These are phyloP conservation scores for Penicillium oxalicum DNA, from an alignment of 2,329 filamentous ascomycete genomes.

Conservation along the genomic window DNA sequence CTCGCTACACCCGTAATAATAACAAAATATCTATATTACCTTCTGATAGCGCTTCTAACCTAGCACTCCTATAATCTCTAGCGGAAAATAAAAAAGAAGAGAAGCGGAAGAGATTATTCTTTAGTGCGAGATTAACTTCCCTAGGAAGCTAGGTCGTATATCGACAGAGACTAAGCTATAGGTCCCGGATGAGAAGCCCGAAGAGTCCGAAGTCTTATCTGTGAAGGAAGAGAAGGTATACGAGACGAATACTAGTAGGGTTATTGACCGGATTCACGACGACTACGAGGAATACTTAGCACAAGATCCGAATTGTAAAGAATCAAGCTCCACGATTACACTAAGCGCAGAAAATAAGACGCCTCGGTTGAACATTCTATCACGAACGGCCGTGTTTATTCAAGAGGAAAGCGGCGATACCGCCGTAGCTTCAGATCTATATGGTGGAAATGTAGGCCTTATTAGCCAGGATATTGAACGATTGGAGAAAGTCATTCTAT, in stretches of 20 bases:
- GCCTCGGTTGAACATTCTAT: constrained; percentile 39
- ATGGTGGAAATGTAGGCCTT: constrained; percentile 77
- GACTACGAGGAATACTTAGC: constrained; percentile 43
- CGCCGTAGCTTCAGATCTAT: constrained; percentile 72
- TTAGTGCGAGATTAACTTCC: constrained; percentile 74
- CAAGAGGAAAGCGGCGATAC: constrained; percentile 60
- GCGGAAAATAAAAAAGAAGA: constrained; percentile 56
- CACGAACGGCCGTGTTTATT: constrained; percentile 55
- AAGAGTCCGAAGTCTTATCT: constrained; percentile 50
- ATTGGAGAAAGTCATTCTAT: constrained; percentile 78
- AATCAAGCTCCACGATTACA: constrained; percentile 35
- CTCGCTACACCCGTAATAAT: constrained; percentile 42
- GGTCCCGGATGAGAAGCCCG: constrained; percentile 65
- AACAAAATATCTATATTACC: constrained; percentile 48
- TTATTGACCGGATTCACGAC: constrained; percentile 41
- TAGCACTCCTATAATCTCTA: constrained; percentile 47
- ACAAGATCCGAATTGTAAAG: constrained; percentile 30
- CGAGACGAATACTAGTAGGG: constrained; percentile 43
- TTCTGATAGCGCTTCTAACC: constrained; percentile 36
- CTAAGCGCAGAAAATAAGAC: constrained; percentile 43
- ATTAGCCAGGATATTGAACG: constrained; percentile 71
- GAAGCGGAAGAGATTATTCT: constrained; percentile 58
- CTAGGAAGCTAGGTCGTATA: constrained; percentile 73
- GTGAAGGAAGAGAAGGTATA: constrained; percentile 44
- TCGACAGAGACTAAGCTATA: constrained; percentile 65